These are phyloP conservation scores for Aureobasidium sp. DNA, from an alignment of 2,329 filamentous ascomycete species.

Conservation along the genomic window DNA sequence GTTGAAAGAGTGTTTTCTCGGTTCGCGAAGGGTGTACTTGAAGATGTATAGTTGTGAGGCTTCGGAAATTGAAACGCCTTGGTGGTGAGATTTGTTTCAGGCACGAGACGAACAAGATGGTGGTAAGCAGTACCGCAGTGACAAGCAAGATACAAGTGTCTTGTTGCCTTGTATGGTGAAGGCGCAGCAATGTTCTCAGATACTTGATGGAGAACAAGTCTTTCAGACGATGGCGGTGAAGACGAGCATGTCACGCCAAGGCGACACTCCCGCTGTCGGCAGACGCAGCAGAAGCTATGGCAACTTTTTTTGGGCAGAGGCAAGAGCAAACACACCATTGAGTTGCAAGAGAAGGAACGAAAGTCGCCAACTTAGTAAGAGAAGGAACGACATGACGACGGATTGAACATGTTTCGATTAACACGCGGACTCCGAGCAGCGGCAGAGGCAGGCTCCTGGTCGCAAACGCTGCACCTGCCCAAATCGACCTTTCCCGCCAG, in stretches of 20 bases:
- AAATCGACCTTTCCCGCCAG: slow-evolving; percentile 55
- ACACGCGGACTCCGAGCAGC: slow-evolving; percentile 21
- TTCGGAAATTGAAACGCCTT: background rate
- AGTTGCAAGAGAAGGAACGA: background rate
- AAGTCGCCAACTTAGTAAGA: background rate
- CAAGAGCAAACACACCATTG: background rate
- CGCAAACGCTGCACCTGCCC: slow-evolving; percentile 53
- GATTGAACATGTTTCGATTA: slow-evolving; percentile 19
- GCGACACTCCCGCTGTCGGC: background rate
- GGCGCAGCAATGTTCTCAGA: background rate
- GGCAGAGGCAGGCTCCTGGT: slow-evolving; percentile 35
- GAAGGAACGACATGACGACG: slow-evolving; percentile 16
- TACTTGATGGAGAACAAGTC: background rate
- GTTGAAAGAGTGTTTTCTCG: background rate
- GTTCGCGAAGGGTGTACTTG: background rate
- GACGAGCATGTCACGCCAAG: slow-evolving; percentile 2
- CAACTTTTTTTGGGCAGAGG: background rate
- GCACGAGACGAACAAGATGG: background rate
- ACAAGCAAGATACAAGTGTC: background rate
- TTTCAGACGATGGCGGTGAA: background rate
- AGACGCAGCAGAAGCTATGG: slow-evolving; percentile 5
- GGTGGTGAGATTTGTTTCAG: slow-evolving; percentile 11
- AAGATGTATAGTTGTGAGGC: background rate
- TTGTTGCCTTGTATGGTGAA: background rate
- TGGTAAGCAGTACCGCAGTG: background rate